Evolutionary conservation across 305 asterid species (phyloP).

Genomic region (Fraxinus ornus): DNA sequence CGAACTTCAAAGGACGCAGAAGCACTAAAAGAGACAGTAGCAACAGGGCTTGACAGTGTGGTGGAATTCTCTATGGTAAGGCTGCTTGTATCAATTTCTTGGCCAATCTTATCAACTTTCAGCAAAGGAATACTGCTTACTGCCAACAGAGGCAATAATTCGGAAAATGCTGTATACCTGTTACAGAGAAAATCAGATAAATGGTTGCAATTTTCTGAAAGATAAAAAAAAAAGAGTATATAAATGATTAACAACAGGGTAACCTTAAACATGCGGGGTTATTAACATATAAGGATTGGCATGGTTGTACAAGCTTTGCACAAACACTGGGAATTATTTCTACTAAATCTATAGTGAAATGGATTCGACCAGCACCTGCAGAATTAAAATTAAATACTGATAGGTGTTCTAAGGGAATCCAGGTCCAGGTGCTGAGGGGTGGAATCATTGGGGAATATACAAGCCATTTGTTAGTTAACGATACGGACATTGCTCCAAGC

Average conservation of each 20-base stretch:
- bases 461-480: neutral
- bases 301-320: neutral
- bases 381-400: neutral
- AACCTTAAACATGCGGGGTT: neutral
- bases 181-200: slow-evolving; percentile 19
- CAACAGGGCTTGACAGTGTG: slow-evolving; percentile 67
- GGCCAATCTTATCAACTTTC: slow-evolving; percentile 83
- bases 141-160: slow-evolving; percentile 90
- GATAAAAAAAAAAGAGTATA: neutral
- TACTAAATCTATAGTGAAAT: neutral
- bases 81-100: slow-evolving; percentile 61
- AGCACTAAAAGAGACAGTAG: slow-evolving; percentile 70
- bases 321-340: neutral
- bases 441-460: neutral
- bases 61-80: slow-evolving; percentile 66
- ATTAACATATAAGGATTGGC: neutral
- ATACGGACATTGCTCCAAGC: neutral
- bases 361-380: neutral
- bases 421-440: neutral
- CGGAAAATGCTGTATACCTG: slow-evolving; percentile 96
- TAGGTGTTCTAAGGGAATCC: neutral
- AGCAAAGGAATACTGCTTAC: slow-evolving; percentile 66
- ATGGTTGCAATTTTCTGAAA: slow-evolving; percentile 7
- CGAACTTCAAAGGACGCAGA: slow-evolving; percentile 79
- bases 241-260: neutral